Percentiles rank a stretch among this genome's conserved stretches.
Conservation (phyloP, 257 asterid species). For the Rhazya stricta region DNA sequence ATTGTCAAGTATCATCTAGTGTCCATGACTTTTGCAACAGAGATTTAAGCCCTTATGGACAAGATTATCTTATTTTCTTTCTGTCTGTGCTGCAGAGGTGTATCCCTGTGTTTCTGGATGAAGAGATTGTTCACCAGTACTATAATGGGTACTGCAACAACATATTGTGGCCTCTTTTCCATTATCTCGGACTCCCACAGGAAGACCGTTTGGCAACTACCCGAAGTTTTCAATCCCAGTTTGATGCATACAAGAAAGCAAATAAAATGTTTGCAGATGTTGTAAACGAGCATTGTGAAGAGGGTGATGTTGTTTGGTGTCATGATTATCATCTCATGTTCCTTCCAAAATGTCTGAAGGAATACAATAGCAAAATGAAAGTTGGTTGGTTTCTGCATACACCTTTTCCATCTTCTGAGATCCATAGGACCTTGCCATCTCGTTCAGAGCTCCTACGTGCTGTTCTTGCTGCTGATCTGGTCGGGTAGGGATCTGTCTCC, state of each 20-base stretch:
- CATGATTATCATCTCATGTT: conserved; percentile 97
- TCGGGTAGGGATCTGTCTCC: conserved; percentile 52
- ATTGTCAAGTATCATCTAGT: neutral
- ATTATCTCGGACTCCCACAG: conserved; percentile 93
- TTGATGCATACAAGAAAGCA: conserved; percentile 78
- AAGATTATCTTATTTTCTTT: conserved; percentile 1
- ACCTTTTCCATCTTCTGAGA: conserved; percentile 94
- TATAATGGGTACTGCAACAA: conserved; percentile 94
- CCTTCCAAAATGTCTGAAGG: conserved; percentile 80
- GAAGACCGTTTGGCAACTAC: conserved; percentile 94
- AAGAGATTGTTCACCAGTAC: conserved; percentile 87
- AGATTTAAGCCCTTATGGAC: conserved; percentile 5
- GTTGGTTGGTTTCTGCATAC: conserved; percentile 98
- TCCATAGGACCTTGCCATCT: conserved; percentile 90
- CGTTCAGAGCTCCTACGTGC: conserved; percentile 79
- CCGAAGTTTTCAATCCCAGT: conserved; percentile 88
- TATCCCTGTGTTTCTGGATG: conserved; percentile 90
- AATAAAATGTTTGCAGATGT: conserved; percentile 96
- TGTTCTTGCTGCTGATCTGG: conserved; percentile 85
- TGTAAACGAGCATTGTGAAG: conserved; percentile 64
- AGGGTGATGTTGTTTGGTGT: conserved; percentile 95
- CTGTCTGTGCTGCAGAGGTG: conserved; percentile 53
- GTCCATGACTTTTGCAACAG: neutral
- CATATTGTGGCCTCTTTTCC: conserved; percentile 88
- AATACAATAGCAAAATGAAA: conserved; percentile 67